Percentiles rank a stretch among this genome's conserved stretches.
phyloP scores from a whole-genome alignment of 2,329 filamentous ascomycete genomes.

The Neonectria hederae region DNA sequence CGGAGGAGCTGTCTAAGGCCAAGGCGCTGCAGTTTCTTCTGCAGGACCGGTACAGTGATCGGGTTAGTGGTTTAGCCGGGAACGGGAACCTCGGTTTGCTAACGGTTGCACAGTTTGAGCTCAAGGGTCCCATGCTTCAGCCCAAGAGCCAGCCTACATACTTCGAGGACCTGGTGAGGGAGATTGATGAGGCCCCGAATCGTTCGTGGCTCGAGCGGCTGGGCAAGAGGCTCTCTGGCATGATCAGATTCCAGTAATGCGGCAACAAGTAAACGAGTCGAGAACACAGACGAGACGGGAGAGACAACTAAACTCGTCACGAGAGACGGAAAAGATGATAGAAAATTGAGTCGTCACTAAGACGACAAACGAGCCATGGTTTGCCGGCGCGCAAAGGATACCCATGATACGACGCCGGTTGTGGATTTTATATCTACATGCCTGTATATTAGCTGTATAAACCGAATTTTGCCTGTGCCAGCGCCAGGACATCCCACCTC shows the following conservation, averaged over 20 bases:
- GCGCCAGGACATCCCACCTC: conserved; percentile 2
- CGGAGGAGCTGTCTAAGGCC: conserved; percentile 63
- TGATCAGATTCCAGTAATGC: conserved; percentile 65
- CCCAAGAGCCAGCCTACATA: conserved; percentile 72
- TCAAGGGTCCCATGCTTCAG: conserved; percentile 60
- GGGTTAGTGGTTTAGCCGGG: conserved; percentile 51
- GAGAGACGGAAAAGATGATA: background rate
- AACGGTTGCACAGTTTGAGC: conserved; percentile 46
- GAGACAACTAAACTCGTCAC: background rate
- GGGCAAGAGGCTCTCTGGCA: conserved; percentile 64
- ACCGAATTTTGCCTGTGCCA: conserved; percentile 27
- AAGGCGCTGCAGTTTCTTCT: conserved; percentile 69
- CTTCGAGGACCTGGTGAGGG: conserved; percentile 67
- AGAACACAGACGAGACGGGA: background rate
- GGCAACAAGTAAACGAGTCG: background rate
- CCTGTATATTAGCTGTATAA: conserved; percentile 42
- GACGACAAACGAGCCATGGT: conserved; percentile 14
- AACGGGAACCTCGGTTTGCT: conserved; percentile 11
- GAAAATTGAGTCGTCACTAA: background rate
- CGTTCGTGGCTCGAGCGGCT: conserved; percentile 63
- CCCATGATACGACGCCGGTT: conserved; percentile 30
- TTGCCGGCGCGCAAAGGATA: conserved; percentile 31
- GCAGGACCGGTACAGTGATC: conserved; percentile 66
- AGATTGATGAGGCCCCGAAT: conserved; percentile 70
- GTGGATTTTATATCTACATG: conserved; percentile 35